Percentiles rank a stretch among this genome's conserved stretches.
These are phyloP conservation scores for Geum urbanum DNA, from an alignment of 306 rosid species.

Conservation along the genomic window DNA sequence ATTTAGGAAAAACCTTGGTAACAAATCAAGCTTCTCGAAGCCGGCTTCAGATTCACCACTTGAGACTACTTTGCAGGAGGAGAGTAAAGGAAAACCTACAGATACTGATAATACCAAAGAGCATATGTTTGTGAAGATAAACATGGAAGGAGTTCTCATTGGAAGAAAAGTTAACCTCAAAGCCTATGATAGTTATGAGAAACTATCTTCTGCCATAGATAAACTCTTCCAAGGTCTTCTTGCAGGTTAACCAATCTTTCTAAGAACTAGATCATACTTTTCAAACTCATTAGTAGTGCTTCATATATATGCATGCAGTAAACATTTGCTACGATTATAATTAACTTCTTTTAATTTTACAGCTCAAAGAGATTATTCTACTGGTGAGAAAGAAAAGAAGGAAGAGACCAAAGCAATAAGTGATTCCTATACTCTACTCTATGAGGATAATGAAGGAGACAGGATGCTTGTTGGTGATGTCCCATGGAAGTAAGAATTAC, in stretches of 20 bases:
- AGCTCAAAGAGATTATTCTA: constrained; percentile 56
- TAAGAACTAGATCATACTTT: not conserved
- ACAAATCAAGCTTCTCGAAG: constrained; percentile 36
- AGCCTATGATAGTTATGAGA: constrained; percentile 70
- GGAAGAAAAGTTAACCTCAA: constrained; percentile 86
- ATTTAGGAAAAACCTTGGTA: constrained; percentile 61
- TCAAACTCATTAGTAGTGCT: too few relatives aligned
- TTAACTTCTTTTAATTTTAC: not conserved
- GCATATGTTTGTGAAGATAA: constrained; percentile 69
- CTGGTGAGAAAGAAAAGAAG: constrained; percentile 42
- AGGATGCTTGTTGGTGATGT: constrained; percentile 88
- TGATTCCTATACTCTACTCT: constrained; percentile 58
- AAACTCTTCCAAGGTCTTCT: constrained; percentile 72
- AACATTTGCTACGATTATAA: not conserved
- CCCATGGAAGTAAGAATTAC: constrained; percentile 83
- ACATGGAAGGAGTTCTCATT: constrained; percentile 84
- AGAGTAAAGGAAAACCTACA: constrained; percentile 30
- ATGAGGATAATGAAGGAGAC: constrained; percentile 89
- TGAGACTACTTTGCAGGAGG: constrained; percentile 10
- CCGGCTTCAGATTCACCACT: constrained; percentile 24
- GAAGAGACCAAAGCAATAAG: constrained; percentile 37
- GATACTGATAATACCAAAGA: constrained; percentile 9
- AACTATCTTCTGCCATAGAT: constrained; percentile 68
- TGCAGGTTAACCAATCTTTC: constrained; percentile 36
- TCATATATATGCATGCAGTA: too few relatives aligned